phyloP scores from a whole-genome alignment of 306 rosid genomes.

The Amphicarpaea edgeworthii region DNA sequence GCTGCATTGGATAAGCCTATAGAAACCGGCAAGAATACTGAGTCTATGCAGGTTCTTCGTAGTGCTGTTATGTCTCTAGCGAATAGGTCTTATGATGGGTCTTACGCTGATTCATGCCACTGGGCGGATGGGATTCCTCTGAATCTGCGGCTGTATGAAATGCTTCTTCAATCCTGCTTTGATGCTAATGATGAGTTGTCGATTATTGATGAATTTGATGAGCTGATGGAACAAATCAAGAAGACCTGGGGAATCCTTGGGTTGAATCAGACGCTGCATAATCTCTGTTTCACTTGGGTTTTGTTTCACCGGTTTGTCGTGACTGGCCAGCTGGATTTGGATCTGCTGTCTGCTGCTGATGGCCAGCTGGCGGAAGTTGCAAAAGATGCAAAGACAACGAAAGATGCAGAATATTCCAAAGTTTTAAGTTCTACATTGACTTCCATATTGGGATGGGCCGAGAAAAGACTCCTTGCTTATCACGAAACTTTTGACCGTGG shows the following conservation, averaged over 20 bases:
- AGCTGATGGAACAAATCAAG: constrained; percentile 94
- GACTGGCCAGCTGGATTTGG: constrained; percentile 88
- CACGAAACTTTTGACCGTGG: constrained; percentile 92
- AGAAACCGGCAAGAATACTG: constrained; percentile 90
- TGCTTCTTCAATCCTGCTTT: constrained; percentile 87
- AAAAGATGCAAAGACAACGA: constrained; percentile 88
- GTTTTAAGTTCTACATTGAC: constrained; percentile 90
- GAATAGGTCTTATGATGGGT: constrained; percentile 81
- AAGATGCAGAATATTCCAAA: constrained; percentile 82
- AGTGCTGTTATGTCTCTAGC: constrained; percentile 89
- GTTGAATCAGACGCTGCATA: constrained; percentile 81
- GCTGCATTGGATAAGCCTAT: constrained; percentile 83
- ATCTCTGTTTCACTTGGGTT: constrained; percentile 97
- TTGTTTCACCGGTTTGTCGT: constrained; percentile 92
- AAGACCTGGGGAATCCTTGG: constrained; percentile 99
- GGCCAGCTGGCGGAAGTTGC: constrained; percentile 90
- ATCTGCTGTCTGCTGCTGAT: constrained; percentile 74
- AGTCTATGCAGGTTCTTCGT: constrained; percentile 95
- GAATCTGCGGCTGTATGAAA: constrained; percentile 88
- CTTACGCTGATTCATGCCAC: constrained; percentile 79
- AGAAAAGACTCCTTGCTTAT: constrained; percentile 97
- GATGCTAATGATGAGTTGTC: constrained; percentile 81
- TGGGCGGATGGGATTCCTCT: constrained; percentile 99
- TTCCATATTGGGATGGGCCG: constrained; percentile 95
- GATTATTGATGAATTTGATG: constrained; percentile 87